phyloP scores from a whole-genome alignment of 352 stramenopile genomes.

The Blastocystis sp. region DNA sequence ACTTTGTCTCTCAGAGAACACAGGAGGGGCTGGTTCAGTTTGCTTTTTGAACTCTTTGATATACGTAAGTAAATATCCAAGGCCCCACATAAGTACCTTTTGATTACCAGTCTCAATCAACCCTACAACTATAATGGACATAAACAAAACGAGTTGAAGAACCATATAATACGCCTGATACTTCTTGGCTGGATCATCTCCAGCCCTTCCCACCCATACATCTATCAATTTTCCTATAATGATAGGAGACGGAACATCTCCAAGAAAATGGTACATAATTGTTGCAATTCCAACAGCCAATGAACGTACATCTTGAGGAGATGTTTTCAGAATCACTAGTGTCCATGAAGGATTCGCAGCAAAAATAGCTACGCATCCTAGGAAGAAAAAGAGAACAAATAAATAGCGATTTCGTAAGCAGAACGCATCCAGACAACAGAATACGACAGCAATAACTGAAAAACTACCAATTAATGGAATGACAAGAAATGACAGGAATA shows the following conservation, averaged over 20 bases:
- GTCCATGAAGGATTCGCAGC: slow-evolving; percentile 64
- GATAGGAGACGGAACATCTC: slow-evolving; percentile 47
- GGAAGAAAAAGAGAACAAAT: slow-evolving; percentile 54
- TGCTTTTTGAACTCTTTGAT: background rate
- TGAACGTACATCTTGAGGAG: background rate
- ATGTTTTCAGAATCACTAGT: slow-evolving; percentile 32
- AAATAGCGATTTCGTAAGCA: background rate
- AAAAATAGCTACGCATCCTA: slow-evolving; percentile 49
- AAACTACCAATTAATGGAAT: background rate
- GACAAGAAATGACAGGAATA: background rate
- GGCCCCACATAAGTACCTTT: background rate
- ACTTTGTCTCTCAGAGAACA: background rate
- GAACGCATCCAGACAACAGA: slow-evolving; percentile 21
- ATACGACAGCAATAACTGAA: background rate
- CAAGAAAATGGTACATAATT: slow-evolving; percentile 48
- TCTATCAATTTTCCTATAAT: slow-evolving; percentile 53
- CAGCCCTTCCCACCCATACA: background rate
- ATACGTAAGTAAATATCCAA: background rate
- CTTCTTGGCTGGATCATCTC: background rate
- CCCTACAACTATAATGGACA: slow-evolving; percentile 14
- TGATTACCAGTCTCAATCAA: background rate
- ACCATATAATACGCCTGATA: background rate
- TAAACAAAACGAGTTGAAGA: background rate
- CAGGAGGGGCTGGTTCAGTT: background rate
- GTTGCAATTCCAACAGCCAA: slow-evolving; percentile 52